Conservation (phyloP, 1,139 yeast species). For the Debaryomyces fabryi region DNA sequence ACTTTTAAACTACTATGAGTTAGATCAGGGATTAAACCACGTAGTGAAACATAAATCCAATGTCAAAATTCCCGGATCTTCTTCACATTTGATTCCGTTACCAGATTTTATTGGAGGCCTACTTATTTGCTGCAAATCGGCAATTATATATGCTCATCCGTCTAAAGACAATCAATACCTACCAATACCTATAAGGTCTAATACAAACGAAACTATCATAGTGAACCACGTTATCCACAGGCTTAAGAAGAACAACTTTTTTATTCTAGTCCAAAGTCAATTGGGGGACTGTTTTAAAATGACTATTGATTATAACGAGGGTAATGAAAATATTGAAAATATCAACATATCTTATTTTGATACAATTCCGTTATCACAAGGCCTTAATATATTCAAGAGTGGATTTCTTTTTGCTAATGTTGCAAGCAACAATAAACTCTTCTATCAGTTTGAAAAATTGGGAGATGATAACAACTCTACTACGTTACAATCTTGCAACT, state of each 20-base stretch:
- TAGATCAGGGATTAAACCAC: slow-evolving; percentile 85
- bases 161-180: slow-evolving; percentile 16
- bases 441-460: slow-evolving; percentile 77
- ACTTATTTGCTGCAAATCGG: slow-evolving; percentile 42
- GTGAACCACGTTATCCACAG: slow-evolving; percentile 65
- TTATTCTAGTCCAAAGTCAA: slow-evolving; percentile 71
- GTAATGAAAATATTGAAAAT: slow-evolving; percentile 45
- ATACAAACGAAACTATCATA: slow-evolving; percentile 37
- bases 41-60: slow-evolving; percentile 54
- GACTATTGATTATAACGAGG: slow-evolving; percentile 43
- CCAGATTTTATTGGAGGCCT: slow-evolving; percentile 39
- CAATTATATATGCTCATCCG: slow-evolving; percentile 28
- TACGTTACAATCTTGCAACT: slow-evolving; percentile 21
- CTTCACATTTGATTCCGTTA: slow-evolving; percentile 36
- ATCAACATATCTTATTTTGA: slow-evolving; percentile 61
- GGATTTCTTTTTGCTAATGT: slow-evolving; percentile 77
- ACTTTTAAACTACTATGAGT: slow-evolving; percentile 65
- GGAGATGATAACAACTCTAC: slow-evolving; percentile 53
- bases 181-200: slow-evolving; percentile 51
- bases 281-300: slow-evolving; percentile 81
- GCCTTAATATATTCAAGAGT: slow-evolving; percentile 63
- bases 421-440: slow-evolving; percentile 60
- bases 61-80: slow-evolving; percentile 36
- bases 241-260: slow-evolving; percentile 60
- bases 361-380: slow-evolving; percentile 61